phyloP scores from a whole-genome alignment of 2,329 filamentous ascomycete genomes.

The Trichoderma hamatum region DNA sequence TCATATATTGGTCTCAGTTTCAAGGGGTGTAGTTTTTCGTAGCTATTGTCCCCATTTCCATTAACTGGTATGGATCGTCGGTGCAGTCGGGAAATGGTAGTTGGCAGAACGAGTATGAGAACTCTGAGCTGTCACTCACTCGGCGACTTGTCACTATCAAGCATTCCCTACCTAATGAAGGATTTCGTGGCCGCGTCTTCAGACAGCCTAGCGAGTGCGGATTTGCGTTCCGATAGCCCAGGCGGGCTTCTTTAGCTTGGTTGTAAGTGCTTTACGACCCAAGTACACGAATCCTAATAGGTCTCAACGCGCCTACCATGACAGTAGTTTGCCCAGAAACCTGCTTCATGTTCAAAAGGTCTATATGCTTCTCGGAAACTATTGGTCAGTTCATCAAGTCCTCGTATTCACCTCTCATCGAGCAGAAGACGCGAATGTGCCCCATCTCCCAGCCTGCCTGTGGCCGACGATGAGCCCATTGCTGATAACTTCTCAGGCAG shows the following conservation, averaged over 20 bases:
- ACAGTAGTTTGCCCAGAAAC: background rate
- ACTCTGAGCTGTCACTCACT: background rate
- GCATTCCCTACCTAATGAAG: constrained; percentile 27
- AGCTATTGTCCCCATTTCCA: background rate
- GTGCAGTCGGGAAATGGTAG: background rate
- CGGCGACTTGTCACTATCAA: constrained; percentile 10
- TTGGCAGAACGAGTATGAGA: background rate
- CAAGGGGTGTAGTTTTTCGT: background rate
- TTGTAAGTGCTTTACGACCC: background rate
- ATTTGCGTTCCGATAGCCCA: constrained; percentile 13
- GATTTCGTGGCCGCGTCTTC: constrained; percentile 6
- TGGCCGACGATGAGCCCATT: background rate
- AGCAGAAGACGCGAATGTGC: background rate
- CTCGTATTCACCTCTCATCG: background rate
- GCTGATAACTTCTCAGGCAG: background rate
- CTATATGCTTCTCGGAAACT: background rate
- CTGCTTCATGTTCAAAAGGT: no score
- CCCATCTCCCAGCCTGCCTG: background rate
- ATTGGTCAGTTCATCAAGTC: background rate
- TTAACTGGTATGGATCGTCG: constrained; percentile 30
- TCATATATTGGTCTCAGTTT: background rate
- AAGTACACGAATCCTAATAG: background rate
- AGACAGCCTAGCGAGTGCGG: constrained; percentile 6
- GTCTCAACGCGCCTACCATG: background rate
- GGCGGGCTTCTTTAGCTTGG: background rate